phyloP scores from a whole-genome alignment of 441 rosid genomes.

The Adansonia grandidieri region DNA sequence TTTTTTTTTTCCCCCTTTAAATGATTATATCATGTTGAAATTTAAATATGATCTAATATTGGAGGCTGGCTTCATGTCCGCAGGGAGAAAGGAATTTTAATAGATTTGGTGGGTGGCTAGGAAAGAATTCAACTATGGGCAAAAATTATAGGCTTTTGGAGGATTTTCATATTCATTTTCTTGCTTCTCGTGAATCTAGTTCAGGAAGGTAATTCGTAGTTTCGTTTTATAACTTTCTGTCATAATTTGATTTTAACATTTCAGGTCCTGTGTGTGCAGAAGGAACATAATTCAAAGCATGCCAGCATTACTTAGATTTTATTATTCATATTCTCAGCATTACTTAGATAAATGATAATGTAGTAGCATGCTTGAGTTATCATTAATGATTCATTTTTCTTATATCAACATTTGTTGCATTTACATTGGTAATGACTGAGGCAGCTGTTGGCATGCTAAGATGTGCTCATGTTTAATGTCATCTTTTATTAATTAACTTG shows the following conservation, averaged over 20 bases:
- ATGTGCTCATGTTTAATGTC: slow-evolving; percentile 16
- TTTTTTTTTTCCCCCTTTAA: neutral
- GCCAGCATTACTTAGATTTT: neutral
- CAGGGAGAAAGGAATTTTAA: slow-evolving; percentile 97
- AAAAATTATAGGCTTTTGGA: slow-evolving; percentile 91
- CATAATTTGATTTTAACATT: neutral
- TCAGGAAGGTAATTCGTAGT: slow-evolving; percentile 65
- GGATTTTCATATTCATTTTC: slow-evolving; percentile 91
- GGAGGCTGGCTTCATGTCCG: slow-evolving; percentile 30
- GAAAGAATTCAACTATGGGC: slow-evolving; percentile 89
- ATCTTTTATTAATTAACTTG: neutral
- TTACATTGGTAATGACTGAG: slow-evolving; percentile 1
- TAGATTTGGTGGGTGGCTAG: slow-evolving; percentile 98
- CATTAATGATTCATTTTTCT: neutral
- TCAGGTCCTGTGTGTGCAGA: neutral
- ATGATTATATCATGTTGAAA: neutral
- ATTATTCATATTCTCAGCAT: neutral
- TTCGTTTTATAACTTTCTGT: slow-evolving; percentile 1
- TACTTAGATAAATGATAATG: slow-evolving; percentile 1
- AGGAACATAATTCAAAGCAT: neutral
- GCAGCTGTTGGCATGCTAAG: neutral
- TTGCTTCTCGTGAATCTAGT: slow-evolving; percentile 87
- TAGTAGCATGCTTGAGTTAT: neutral
- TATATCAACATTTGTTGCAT: slow-evolving; percentile 9
- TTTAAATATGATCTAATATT: slow-evolving; percentile 15